Conservation (phyloP, 83 land plant genomes). For the Isoetes engelmannii region DNA sequence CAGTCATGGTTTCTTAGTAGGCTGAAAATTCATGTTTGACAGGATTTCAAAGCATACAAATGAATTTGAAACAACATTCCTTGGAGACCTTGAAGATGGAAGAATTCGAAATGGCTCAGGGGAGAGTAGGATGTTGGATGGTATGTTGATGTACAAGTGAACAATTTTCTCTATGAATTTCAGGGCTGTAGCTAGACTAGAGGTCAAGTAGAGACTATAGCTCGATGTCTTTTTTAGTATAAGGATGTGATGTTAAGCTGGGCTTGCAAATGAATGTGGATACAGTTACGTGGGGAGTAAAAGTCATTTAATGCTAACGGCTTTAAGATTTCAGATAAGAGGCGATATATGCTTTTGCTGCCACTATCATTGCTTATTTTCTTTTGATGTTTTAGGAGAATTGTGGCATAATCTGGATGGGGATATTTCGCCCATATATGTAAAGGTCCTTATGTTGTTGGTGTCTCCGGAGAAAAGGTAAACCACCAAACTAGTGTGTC, state of each 20-base stretch:
- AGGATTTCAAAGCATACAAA: constrained; percentile 71
- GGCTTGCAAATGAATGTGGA: too few relatives aligned
- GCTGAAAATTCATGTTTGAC: constrained; percentile 9
- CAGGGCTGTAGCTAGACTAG: constrained; percentile 45
- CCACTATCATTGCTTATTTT: not conserved
- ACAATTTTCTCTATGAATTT: constrained; percentile 5
- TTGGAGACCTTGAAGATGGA: constrained; percentile 71
- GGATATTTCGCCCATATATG: constrained; percentile 68
- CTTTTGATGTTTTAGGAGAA: constrained; percentile 46
- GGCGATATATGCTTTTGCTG: too few relatives aligned
- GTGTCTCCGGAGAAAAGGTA: constrained; percentile 13
- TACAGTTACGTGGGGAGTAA: too few relatives aligned
- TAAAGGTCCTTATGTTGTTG: constrained; percentile 64
- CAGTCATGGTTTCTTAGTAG: not conserved
- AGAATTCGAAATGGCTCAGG: constrained; percentile 27
- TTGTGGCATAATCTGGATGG: constrained; percentile 96
- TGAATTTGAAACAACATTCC: constrained; percentile 65
- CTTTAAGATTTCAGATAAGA: too few relatives aligned
- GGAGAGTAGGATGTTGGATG: constrained; percentile 45
- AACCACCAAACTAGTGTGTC: constrained; percentile 26
- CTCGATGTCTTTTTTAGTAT: too few relatives aligned
- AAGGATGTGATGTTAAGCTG: too few relatives aligned
- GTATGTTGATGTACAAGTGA: constrained; percentile 19
- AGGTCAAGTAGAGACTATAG: too few relatives aligned
- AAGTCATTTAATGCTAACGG: too few relatives aligned